These are phyloP conservation scores for Pseudogymnoascus sp. DNA, from an alignment of 2,329 filamentous ascomycete genomes.

Conservation along the genomic window DNA sequence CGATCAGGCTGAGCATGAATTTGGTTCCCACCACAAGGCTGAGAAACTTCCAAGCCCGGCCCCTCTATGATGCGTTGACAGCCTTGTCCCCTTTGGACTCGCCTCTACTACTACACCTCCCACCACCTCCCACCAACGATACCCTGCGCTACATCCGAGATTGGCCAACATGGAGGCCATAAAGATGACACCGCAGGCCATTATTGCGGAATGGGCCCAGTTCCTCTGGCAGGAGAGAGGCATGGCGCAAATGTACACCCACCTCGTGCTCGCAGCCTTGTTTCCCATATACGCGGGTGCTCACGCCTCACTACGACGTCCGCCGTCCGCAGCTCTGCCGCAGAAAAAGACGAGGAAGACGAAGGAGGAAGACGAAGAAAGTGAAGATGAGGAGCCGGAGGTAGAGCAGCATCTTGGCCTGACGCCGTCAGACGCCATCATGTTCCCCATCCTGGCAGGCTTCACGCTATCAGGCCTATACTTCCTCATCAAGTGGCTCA, in stretches of 20 bases:
- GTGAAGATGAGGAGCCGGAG: slow-evolving; percentile 44
- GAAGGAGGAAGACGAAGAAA: slow-evolving; percentile 34
- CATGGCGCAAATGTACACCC: slow-evolving; percentile 29
- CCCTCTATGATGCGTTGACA: background rate
- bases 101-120: background rate
- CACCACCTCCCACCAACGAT: background rate
- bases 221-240: slow-evolving; percentile 17
- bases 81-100: background rate
- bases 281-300: slow-evolving; percentile 78
- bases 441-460: slow-evolving; percentile 74
- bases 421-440: slow-evolving; percentile 67
- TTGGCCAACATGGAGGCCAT: slow-evolving; percentile 17
- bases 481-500: slow-evolving; percentile 78
- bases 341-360: slow-evolving; percentile 36
- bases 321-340: slow-evolving; percentile 60
- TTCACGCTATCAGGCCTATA: slow-evolving; percentile 67
- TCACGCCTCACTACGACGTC: slow-evolving; percentile 75
- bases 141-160: background rate
- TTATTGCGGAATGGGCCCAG: slow-evolving; percentile 15
- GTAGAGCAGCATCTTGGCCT: slow-evolving; percentile 57
- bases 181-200: slow-evolving; percentile 20
- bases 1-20: background rate
- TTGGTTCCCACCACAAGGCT: slow-evolving; percentile 15
- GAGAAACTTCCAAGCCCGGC: background rate
- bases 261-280: slow-evolving; percentile 60